Evolutionary conservation across 139 green algal species (phyloP).

Genomic region (Desmodesmus armatus): DNA sequence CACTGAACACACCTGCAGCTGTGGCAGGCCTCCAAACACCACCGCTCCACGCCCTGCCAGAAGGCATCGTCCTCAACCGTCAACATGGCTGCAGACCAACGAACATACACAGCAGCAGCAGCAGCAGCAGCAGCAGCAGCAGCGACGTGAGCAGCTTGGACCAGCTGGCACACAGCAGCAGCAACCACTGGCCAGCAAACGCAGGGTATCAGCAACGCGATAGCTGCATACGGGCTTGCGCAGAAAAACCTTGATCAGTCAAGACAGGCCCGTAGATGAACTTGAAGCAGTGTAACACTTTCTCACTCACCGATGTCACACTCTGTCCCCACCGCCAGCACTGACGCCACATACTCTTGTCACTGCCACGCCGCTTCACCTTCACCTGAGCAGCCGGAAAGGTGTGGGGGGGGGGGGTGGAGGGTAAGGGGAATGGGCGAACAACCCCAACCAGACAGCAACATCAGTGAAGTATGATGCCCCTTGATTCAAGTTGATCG

Average conservation of each 20-base stretch:
- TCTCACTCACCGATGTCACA: conserved; percentile 86
- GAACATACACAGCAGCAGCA: neutral
- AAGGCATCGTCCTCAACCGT: conserved; percentile 94
- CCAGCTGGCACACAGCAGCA: neutral
- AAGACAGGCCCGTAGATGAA: too few relatives aligned
- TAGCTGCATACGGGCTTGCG: neutral
- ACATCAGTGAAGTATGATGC: too few relatives aligned
- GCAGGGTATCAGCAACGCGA: neutral
- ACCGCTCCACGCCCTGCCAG: conserved; percentile 81
- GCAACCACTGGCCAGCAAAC: neutral
- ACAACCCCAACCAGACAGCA: too few relatives aligned
- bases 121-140: neutral
- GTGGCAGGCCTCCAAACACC: conserved; percentile 84
- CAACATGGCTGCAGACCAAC: conserved; percentile 72
- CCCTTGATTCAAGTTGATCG: neutral
- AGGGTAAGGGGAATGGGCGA: too few relatives aligned
- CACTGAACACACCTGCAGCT: conserved; percentile 72
- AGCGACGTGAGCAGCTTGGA: neutral
- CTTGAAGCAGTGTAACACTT: too few relatives aligned
- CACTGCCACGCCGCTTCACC: conserved; percentile 87
- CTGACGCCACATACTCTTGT: conserved; percentile 88
- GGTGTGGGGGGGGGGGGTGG: too few relatives aligned
- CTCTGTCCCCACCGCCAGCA: conserved; percentile 91
- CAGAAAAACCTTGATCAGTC: neutral
- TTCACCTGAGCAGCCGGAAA: conserved; percentile 82